phyloP scores from a whole-genome alignment of 176 grass and related monocot species.

The Triticum dicoccoides region DNA sequence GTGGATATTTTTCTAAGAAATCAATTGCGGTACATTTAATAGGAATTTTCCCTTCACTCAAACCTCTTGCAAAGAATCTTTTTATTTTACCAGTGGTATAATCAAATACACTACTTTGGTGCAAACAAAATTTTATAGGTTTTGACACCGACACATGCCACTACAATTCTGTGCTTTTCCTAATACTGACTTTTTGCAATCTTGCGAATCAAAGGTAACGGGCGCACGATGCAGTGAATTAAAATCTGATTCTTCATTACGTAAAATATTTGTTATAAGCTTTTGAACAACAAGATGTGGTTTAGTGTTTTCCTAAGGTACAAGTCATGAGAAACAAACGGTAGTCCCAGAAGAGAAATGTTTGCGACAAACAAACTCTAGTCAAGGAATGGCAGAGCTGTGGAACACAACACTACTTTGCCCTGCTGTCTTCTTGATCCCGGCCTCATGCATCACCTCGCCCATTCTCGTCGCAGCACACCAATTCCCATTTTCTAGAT shows the following conservation, averaged over 20 bases:
- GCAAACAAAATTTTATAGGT: too few relatives aligned
- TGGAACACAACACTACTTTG: conserved; percentile 37
- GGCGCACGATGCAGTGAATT: background rate
- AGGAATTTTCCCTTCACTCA: too few relatives aligned
- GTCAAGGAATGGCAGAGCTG: conserved; percentile 16
- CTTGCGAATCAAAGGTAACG: too few relatives aligned
- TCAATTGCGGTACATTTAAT: too few relatives aligned
- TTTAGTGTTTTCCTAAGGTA: background rate
- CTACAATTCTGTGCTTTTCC: too few relatives aligned
- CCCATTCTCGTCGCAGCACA: conserved; percentile 48
- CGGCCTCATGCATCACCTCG: conserved; percentile 46
- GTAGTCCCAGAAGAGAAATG: background rate
- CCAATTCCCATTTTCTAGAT: conserved; percentile 59
- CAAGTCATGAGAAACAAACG: background rate
- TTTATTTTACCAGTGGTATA: too few relatives aligned
- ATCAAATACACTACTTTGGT: too few relatives aligned
- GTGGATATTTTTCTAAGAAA: too few relatives aligned
- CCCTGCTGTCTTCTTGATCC: conserved; percentile 57
- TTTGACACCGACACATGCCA: too few relatives aligned
- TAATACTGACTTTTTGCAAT: too few relatives aligned
- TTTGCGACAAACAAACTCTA: background rate
- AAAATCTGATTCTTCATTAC: background rate
- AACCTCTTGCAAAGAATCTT: too few relatives aligned
- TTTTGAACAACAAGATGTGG: background rate
- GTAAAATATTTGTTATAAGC: background rate